A percentile compares a stretch with the other conserved stretches of the same genome.
Conservation (phyloP, 139 green algal genomes). For the Desmodesmus armatus region DNA sequence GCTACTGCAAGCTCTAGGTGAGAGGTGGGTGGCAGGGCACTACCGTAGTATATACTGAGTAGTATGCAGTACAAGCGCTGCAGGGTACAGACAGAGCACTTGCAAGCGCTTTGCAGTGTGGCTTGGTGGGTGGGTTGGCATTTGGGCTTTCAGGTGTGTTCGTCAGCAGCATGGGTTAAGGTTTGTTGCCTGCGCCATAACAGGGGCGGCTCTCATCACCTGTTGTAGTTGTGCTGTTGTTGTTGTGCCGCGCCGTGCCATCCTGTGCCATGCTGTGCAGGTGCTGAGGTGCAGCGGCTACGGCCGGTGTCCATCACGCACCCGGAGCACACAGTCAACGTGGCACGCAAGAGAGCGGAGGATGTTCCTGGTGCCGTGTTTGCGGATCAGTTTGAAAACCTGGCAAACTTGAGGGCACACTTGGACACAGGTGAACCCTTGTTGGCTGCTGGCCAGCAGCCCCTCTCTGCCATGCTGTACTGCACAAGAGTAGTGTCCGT, state of each 20-base stretch:
- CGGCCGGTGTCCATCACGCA: constrained; percentile 95
- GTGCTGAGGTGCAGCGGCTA: constrained; percentile 83
- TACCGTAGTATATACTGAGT: too few species aligned
- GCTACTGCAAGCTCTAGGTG: constrained; percentile 79
- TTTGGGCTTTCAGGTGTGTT: too few species aligned
- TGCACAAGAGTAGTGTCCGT: too few species aligned
- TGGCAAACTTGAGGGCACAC: constrained; percentile 89
- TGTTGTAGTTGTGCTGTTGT: not conserved
- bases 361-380: constrained; percentile 77
- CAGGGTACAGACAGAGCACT: too few species aligned
- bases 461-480: too few species aligned
- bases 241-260: not conserved
- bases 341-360: constrained; percentile 75
- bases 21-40: constrained; percentile 4
- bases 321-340: constrained; percentile 94
- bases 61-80: too few species aligned
- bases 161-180: too few species aligned
- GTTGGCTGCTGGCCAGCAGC: too few species aligned
- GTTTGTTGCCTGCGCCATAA: too few species aligned
- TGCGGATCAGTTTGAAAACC: constrained; percentile 97
- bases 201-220: not conserved
- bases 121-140: too few species aligned
- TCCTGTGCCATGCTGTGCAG: too few species aligned
- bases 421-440: constrained; percentile 61
- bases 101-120: too few species aligned